A percentile compares a stretch with the other conserved stretches of the same genome.
phyloP scores from a whole-genome alignment of 441 rosid species.

The Syzygium syzygioides region DNA sequence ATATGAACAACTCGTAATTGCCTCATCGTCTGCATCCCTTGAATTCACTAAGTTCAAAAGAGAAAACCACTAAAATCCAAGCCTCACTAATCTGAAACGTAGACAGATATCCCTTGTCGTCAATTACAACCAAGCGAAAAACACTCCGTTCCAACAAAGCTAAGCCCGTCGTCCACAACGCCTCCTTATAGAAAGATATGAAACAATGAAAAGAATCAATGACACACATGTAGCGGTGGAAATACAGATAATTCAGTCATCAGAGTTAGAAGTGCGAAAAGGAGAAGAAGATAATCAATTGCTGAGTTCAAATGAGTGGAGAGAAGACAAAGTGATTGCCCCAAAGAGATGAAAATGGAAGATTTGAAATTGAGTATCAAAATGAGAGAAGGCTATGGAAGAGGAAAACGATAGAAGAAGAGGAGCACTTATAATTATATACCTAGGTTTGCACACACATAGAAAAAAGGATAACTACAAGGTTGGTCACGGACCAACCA shows the following conservation, averaged over 20 bases:
- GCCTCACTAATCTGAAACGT: not conserved
- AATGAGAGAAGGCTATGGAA: not conserved
- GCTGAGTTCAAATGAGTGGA: not conserved
- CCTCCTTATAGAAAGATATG: not conserved
- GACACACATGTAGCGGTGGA: rapidly evolving
- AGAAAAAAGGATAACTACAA: not conserved
- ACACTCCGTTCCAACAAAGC: not conserved
- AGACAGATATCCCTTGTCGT: too few relatives aligned
- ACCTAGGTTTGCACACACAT: not conserved
- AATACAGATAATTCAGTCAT: not conserved
- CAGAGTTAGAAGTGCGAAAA: not conserved
- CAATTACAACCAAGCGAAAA: not conserved
- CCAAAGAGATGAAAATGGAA: not conserved
- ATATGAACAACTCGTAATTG: too few relatives aligned
- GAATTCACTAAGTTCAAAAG: not conserved
- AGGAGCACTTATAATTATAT: not conserved
- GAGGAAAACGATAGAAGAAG: not conserved
- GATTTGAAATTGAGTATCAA: not conserved
- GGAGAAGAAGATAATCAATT: not conserved
- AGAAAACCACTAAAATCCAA: not conserved
- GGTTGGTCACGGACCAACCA: not conserved
- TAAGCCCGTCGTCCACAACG: not conserved
- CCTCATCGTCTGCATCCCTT: too few relatives aligned
- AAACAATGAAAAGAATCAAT: not conserved
- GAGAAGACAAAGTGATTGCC: not conserved